Conservation (phyloP, 2,329 filamentous ascomycete genomes). For the Penicillium sp. region DNA sequence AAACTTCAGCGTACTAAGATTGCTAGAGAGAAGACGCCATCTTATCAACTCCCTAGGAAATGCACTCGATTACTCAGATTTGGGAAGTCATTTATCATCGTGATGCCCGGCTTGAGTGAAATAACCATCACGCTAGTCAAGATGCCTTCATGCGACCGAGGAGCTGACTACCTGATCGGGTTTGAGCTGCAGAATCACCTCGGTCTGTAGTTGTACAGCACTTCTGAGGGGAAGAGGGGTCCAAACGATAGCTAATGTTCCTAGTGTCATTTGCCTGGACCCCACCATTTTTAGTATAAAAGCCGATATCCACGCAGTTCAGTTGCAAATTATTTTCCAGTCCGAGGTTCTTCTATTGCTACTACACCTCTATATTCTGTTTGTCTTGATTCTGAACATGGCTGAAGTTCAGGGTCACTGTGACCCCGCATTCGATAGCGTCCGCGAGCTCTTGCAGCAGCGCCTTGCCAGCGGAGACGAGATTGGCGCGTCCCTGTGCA, state of each 20-base stretch:
- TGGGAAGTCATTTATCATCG: neutral
- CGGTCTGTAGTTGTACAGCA: neutral
- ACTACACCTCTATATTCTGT: neutral
- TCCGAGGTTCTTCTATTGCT: neutral
- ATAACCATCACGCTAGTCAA: neutral
- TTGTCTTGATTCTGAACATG: constrained; percentile 16
- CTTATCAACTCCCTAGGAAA: neutral
- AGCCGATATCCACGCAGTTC: neutral
- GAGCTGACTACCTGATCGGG: neutral
- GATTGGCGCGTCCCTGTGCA: constrained; percentile 48
- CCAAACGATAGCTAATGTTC: neutral
- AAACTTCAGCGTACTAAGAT: neutral
- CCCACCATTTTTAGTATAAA: neutral
- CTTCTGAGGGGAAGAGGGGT: neutral
- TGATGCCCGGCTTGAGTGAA: neutral
- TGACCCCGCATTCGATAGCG: constrained; percentile 39
- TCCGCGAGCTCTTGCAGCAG: constrained; percentile 39
- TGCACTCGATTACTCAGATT: neutral
- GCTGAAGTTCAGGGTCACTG: constrained; percentile 38
- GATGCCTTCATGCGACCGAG: neutral
- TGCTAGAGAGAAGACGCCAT: neutral
- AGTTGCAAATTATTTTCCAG: no score
- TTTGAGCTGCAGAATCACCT: neutral
- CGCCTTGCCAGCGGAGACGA: constrained; percentile 45
- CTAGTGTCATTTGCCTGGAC: neutral